Base-by-base conservation (phyloP, 169 alveolate species). In the Neospora caninum region DNA sequence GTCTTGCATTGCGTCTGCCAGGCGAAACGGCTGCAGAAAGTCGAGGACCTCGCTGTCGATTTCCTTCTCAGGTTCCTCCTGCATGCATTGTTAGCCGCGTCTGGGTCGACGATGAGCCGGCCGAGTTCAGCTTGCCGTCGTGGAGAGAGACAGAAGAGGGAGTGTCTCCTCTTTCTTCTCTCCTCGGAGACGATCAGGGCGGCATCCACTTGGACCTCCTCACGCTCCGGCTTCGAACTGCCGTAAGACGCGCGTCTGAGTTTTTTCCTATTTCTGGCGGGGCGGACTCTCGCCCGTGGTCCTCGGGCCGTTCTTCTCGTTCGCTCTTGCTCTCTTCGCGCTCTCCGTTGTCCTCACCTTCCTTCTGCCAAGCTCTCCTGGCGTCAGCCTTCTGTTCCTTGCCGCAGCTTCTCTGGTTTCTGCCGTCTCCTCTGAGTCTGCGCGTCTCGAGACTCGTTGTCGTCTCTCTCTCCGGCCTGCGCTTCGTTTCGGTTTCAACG, bases 121-220 rank as follows among this genome's bases (percentile, higher is more conserved):
- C 39, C 0, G 45, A 31, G 42, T 36, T 34, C 49, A 4, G 27
- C 27, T 13, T 34, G 84, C 49, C 84, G 41, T 13, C 84, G 18
- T 69, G 80, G 38, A 27, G 43, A 36, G 84, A 31, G 43, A 69
- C 41, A 25, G 27, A n/a, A 10, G 25, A 31, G 0, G 73, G n/a
- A 16, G 7, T 9, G 7, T 64, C n/a, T 64, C 31, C 34, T 64
- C n/a, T 64, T 16, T 64, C 64, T 7, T 53, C 73, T 64, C 73
- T 64, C 73, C 73, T 64, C 20, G 73, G 73, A 27, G 73, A 64
- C n/a, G 31, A 25, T 25, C 43, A 73, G 20, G 84, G n/a, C 20
- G 84, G 39, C 43, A n/a, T 73, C n/a, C 84, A 73, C 43, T 73
- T 73, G 7, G 84, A 73, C n/a, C 84, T 73, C 20, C 84, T 73